These are phyloP conservation scores for Cryptococcus amylolentus DNA, from an alignment of 1,284 basidiomycete species.

Conservation along the genomic window DNA sequence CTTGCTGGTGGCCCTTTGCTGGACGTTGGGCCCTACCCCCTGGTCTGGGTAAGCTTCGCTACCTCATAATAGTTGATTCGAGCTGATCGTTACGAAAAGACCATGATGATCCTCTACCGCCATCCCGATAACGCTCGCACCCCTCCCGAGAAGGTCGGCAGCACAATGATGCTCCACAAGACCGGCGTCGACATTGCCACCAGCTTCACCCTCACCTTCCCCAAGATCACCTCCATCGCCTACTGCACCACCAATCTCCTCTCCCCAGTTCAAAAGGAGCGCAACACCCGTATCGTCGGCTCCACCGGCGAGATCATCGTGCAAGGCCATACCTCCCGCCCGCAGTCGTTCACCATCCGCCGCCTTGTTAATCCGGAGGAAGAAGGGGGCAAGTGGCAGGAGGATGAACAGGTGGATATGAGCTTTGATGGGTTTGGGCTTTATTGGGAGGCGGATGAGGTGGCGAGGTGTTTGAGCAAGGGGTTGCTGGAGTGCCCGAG, in stretches of 20 bases:
- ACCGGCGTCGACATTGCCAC: slow-evolving; percentile 47
- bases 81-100: slow-evolving; percentile 4
- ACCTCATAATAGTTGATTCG: not conserved
- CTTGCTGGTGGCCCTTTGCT: slow-evolving; percentile 53
- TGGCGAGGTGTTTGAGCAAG: slow-evolving; percentile 44
- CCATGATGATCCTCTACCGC: slow-evolving; percentile 37
- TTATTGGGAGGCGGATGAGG: slow-evolving; percentile 50
- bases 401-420: slow-evolving; percentile 27
- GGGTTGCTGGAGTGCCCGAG: slow-evolving; percentile 38
- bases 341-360: slow-evolving; percentile 18
- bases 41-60: slow-evolving; percentile 26
- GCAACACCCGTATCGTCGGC: slow-evolving; percentile 31
- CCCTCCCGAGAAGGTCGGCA: slow-evolving; percentile 31
- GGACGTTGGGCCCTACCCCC: slow-evolving; percentile 51
- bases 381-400: slow-evolving; percentile 11
- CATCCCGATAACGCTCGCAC: slow-evolving; percentile 36
- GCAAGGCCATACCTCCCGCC: slow-evolving; percentile 25
- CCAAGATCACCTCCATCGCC: slow-evolving; percentile 40
- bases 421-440: slow-evolving; percentile 37
- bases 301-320: slow-evolving; percentile 35
- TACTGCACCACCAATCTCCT: slow-evolving; percentile 29
- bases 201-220: slow-evolving; percentile 39
- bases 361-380: slow-evolving; percentile 7
- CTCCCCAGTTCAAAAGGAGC: slow-evolving; percentile 11
- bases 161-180: slow-evolving; percentile 37